Evolutionary conservation across 2,329 filamentous ascomycete species (phyloP).

Genomic region (Fusarium sp.): DNA sequence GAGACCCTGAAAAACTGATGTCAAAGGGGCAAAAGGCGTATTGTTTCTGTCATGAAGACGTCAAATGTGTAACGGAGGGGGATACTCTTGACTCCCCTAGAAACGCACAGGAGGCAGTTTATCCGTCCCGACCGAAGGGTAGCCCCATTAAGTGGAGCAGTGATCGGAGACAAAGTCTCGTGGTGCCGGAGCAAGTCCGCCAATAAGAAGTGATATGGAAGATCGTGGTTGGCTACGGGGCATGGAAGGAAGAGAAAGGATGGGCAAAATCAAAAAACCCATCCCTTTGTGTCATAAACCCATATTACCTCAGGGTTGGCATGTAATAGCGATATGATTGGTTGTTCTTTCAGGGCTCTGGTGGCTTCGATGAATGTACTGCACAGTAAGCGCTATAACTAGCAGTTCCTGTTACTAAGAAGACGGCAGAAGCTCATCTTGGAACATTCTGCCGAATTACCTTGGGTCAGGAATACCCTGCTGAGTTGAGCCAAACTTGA

Average conservation of each 20-base stretch:
- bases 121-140: not conserved
- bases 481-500: not conserved
- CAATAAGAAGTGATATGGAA: not conserved
- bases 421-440: not conserved
- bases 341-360: not conserved
- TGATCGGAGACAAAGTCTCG: not conserved
- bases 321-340: not conserved
- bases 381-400: not conserved
- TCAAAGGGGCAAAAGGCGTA: not conserved
- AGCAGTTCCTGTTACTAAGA: not conserved
- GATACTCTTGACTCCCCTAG: conserved; percentile 1
- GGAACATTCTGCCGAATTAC: not conserved
- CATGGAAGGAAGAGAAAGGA: not conserved
- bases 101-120: not conserved
- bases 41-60: conserved; percentile 10
- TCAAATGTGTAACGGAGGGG: conserved; percentile 6
- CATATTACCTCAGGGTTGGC: not conserved
- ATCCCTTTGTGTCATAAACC: not conserved
- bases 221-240: not conserved
- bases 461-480: too few relatives aligned
- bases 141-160: not conserved
- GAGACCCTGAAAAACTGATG: conserved; percentile 17
- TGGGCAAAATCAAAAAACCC: not conserved
- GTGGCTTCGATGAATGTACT: not conserved
- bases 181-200: conserved; percentile 16